phyloP scores from a whole-genome alignment of 2,329 filamentous ascomycete genomes.

The Cyphellophora attinorum region DNA sequence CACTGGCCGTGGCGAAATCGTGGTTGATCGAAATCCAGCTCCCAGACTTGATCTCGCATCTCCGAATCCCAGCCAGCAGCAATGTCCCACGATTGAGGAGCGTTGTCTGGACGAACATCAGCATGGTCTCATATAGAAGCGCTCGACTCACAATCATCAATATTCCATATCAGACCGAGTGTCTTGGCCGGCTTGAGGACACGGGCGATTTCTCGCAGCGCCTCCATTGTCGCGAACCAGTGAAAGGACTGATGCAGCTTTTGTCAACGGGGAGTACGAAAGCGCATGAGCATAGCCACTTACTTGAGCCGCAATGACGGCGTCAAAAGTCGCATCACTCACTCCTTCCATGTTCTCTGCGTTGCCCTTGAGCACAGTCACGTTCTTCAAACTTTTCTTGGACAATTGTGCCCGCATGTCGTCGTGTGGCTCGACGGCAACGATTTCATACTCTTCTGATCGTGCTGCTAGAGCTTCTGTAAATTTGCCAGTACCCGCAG shows the following conservation, averaged over 20 bases:
- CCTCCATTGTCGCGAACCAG: constrained; percentile 55
- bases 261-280: not conserved
- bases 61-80: constrained; percentile 52
- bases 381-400: constrained; percentile 46
- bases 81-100: constrained; percentile 46
- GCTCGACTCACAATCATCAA: constrained; percentile 62
- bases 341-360: constrained; percentile 44
- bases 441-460: constrained; percentile 50
- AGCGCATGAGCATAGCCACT: no score
- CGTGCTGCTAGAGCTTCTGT: constrained; percentile 52
- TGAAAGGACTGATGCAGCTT: constrained; percentile 28
- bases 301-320: constrained; percentile 59
- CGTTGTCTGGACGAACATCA: constrained; percentile 45
- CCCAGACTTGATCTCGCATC: constrained; percentile 50
- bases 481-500: constrained; percentile 61
- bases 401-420: constrained; percentile 56
- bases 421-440: constrained; percentile 55
- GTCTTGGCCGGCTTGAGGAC: constrained; percentile 51
- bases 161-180: constrained; percentile 64
- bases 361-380: constrained; percentile 48
- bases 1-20: constrained; percentile 59
- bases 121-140: no score
- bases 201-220: constrained; percentile 58
- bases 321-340: constrained; percentile 52
- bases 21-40: constrained; percentile 47